Evolutionary conservation across 768 basidiomycete species (phyloP).

Genomic region (Xerocomellus dryophilus): DNA sequence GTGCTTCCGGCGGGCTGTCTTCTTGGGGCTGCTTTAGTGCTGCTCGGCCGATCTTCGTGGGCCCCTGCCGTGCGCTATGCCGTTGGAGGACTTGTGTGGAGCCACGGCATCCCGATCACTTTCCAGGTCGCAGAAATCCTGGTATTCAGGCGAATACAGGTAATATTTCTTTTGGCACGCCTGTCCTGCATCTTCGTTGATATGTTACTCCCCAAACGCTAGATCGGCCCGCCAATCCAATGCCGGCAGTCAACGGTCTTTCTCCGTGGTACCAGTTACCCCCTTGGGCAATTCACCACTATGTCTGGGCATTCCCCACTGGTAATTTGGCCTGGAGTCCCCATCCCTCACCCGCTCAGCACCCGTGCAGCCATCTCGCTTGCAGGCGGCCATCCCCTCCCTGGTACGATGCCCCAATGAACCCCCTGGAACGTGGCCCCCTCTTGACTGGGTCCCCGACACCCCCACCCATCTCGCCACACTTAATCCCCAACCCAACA

Average conservation of each 20-base stretch:
- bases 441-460: constrained; percentile 21
- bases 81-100: constrained; percentile 7
- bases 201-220: neutral
- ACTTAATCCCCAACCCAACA: constrained; percentile 33
- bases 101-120: constrained; percentile 9
- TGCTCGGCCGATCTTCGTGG: constrained; percentile 14
- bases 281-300: constrained; percentile 18
- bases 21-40: constrained; percentile 1
- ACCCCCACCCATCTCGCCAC: constrained; percentile 23
- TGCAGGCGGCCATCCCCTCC: constrained; percentile 25
- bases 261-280: constrained; percentile 13
- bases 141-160: constrained; percentile 19
- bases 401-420: constrained; percentile 27
- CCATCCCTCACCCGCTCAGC: constrained; percentile 11
- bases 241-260: neutral
- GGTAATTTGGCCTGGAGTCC: constrained; percentile 29
- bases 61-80: constrained; percentile 5
- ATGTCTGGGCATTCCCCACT: constrained; percentile 23
- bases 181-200: constrained; percentile 2
- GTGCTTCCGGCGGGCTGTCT: neutral
- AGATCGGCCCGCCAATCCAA: constrained; percentile 12
- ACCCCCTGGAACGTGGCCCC: constrained; percentile 28
- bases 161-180: constrained; percentile 3
- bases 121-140: constrained; percentile 20
- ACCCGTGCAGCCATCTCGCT: constrained; percentile 16